These are phyloP conservation scores for Bjerkandera adusta DNA, from an alignment of 1,284 basidiomycete genomes.

Conservation along the genomic window DNA sequence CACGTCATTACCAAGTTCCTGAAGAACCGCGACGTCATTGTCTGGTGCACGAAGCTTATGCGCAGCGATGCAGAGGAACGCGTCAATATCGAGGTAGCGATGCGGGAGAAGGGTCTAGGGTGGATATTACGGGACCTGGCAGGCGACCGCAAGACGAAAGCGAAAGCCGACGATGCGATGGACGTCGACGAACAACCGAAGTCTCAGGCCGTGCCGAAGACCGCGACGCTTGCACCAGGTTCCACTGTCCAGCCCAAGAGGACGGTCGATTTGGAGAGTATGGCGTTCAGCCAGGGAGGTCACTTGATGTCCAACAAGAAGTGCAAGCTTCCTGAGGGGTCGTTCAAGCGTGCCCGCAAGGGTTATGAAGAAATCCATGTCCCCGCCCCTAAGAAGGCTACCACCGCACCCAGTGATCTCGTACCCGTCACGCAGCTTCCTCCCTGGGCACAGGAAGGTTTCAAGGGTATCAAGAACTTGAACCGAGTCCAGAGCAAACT, in stretches of 20 bases:
- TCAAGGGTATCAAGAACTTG: constrained; percentile 74
- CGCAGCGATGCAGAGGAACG: constrained; percentile 88
- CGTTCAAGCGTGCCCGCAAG: constrained; percentile 95
- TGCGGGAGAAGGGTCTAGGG: constrained; percentile 95
- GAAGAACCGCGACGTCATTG: constrained; percentile 94
- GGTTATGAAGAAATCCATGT: constrained; percentile 99
- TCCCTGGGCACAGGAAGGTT: constrained; percentile 85
- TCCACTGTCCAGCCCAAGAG: constrained; percentile 86
- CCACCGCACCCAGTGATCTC: constrained; percentile 64
- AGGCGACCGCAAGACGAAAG: constrained; percentile 69
- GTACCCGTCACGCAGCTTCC: constrained; percentile 81
- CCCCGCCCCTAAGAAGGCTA: constrained; percentile 86
- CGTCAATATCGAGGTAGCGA: constrained; percentile 94
- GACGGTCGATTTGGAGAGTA: constrained; percentile 88
- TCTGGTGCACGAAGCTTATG: constrained; percentile 98
- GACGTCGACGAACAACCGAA: constrained; percentile 67
- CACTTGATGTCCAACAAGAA: constrained; percentile 99
- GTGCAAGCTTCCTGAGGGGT: constrained; percentile 95
- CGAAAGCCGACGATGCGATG: constrained; percentile 60
- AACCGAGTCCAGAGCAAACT: constrained; percentile 95
- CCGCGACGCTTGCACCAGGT: constrained; percentile 87
- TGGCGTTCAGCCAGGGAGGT: constrained; percentile 95
- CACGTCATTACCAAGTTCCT: constrained; percentile 89
- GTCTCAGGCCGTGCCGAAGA: constrained; percentile 67
- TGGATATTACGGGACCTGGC: constrained; percentile 93